phyloP scores from a whole-genome alignment of 352 stramenopile species.

The Globisporangium iwayamae region DNA sequence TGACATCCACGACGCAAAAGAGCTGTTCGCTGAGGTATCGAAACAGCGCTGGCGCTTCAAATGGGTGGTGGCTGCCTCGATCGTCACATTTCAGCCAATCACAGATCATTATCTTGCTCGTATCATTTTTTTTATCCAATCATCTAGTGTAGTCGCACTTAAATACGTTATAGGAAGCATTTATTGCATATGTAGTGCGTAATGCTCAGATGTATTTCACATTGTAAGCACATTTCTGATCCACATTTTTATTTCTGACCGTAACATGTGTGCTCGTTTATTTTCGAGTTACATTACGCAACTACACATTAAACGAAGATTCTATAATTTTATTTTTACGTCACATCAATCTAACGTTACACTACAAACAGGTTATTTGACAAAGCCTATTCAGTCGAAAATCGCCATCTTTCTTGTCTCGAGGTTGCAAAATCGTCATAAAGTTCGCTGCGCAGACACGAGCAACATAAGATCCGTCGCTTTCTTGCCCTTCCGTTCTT shows the following conservation, averaged over 20 bases:
- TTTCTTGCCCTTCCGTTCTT: background rate
- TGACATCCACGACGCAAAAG: background rate
- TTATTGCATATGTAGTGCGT: background rate
- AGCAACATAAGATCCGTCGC: background rate
- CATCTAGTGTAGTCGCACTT: background rate
- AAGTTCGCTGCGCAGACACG: background rate
- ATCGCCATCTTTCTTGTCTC: background rate
- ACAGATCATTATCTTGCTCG: fast-evolving
- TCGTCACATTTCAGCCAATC: conserved; percentile 10
- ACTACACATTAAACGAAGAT: background rate
- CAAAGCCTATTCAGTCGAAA: background rate
- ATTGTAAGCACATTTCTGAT: background rate
- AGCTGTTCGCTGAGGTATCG: background rate
- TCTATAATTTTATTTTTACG: background rate
- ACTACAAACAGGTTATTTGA: background rate
- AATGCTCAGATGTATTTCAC: background rate
- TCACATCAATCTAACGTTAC: background rate
- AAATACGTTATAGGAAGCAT: background rate
- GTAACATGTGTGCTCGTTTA: background rate
- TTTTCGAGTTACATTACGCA: background rate
- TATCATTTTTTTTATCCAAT: background rate
- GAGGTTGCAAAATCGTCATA: background rate
- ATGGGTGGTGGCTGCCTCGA: conserved; percentile 14
- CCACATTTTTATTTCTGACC: background rate
- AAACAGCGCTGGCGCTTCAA: conserved; percentile 7